phyloP scores from a whole-genome alignment of 192 early-diverging fungal species.

The Cetraspora pellucida region DNA sequence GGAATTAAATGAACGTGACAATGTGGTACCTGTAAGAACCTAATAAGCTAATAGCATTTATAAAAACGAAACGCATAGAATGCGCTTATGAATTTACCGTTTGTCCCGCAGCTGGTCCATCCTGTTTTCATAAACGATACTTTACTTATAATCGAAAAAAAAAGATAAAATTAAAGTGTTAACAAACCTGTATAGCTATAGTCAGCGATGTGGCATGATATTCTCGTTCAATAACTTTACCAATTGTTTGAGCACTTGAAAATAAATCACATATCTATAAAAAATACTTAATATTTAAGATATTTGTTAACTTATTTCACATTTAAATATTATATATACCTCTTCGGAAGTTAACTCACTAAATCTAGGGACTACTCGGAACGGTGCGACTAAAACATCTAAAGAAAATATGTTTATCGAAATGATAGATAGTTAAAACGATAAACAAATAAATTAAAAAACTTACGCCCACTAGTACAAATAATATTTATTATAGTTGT shows the following conservation, averaged over 20 bases:
- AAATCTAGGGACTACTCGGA: constrained; percentile 71
- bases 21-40: constrained; percentile 80
- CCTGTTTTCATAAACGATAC: constrained; percentile 44
- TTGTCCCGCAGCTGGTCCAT: constrained; percentile 63
- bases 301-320: not conserved
- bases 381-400: constrained; percentile 84
- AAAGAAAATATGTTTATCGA: constrained; percentile 16
- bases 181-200: constrained; percentile 71
- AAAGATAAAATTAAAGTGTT: not conserved
- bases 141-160: not conserved
- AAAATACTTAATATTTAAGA: not conserved
- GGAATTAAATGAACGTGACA: constrained; percentile 93
- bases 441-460: constrained; percentile 24
- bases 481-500: not conserved
- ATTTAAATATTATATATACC: constrained; percentile 39
- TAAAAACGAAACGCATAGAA: not conserved
- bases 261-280: constrained; percentile 72
- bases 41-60: not conserved
- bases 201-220: constrained; percentile 75
- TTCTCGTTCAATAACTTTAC: constrained; percentile 71
- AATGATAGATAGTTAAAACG: not conserved
- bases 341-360: constrained; percentile 79
- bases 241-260: constrained; percentile 75
- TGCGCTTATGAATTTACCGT: not conserved
- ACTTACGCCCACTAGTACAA: constrained; percentile 41